These are phyloP conservation scores for Solanum gracilifrons DNA, from an alignment of 257 asterid genomes.

Conservation along the genomic window DNA sequence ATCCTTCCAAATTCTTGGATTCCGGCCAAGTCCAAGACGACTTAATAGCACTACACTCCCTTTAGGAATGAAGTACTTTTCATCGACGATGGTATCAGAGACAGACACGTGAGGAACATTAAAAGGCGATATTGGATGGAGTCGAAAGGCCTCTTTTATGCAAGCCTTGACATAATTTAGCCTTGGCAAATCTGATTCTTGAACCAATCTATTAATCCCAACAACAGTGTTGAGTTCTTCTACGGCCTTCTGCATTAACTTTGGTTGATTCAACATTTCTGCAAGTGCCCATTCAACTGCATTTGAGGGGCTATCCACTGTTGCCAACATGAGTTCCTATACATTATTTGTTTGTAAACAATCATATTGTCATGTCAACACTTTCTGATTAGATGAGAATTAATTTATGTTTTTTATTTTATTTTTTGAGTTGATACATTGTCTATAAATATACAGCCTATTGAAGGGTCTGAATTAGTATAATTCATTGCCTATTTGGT, in stretches of 20 bases:
- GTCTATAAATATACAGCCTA: background rate
- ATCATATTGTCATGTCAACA: background rate
- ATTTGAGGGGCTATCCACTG: constrained; percentile 16
- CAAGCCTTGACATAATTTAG: constrained; percentile 19
- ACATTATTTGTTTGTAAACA: background rate
- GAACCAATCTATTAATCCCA: constrained; percentile 8
- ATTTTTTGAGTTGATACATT: background rate
- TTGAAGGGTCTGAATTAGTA: background rate
- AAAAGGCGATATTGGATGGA: constrained; percentile 17
- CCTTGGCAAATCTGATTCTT: constrained; percentile 21
- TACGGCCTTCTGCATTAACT: background rate
- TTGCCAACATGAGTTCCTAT: constrained; percentile 15
- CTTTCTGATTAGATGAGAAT: background rate
- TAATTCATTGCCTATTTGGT: background rate
- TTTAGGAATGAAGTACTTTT: constrained; percentile 19
- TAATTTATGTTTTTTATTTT: background rate
- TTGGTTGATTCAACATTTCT: constrained; percentile 23
- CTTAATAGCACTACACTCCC: constrained; percentile 20
- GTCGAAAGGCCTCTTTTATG: constrained; percentile 15
- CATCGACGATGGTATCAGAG: constrained; percentile 4
- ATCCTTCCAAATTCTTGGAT: background rate
- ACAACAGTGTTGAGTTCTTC: constrained; percentile 12
- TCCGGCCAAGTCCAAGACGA: background rate
- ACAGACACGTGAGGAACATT: constrained; percentile 16
- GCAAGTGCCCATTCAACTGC: constrained; percentile 13